Conservation (phyloP, 2,329 filamentous ascomycete genomes). For the Fusarium nelsonii region DNA sequence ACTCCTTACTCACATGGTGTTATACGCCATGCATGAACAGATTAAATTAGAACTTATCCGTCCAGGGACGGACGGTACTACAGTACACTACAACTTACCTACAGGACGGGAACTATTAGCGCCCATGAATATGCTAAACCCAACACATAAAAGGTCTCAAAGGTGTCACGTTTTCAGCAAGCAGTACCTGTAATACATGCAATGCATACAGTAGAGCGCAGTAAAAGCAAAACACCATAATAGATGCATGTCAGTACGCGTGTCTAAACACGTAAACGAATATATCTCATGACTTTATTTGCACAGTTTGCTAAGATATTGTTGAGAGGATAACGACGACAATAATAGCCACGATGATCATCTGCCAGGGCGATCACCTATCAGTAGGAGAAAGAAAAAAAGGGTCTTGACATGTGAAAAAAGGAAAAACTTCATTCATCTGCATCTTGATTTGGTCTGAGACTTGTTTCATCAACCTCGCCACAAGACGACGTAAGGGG, state of each 20-base stretch:
- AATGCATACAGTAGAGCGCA: background rate
- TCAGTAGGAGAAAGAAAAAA: background rate
- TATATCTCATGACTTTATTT: slow-evolving; percentile 19
- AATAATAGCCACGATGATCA: background rate
- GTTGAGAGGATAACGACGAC: no score
- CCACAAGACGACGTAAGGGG: slow-evolving; percentile 37
- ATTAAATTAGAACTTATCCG: slow-evolving; percentile 22
- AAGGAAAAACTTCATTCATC: slow-evolving; percentile 16
- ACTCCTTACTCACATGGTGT: background rate
- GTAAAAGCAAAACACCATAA: slow-evolving; percentile 7
- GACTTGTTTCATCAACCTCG: slow-evolving; percentile 36
- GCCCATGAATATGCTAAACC: slow-evolving; percentile 23
- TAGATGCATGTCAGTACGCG: slow-evolving; percentile 20
- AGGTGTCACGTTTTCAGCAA: slow-evolving; percentile 13
- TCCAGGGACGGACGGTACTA: background rate
- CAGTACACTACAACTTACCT: slow-evolving; percentile 3
- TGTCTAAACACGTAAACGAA: slow-evolving; percentile 27
- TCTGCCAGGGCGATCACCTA: slow-evolving; percentile 14
- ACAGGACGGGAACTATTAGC: slow-evolving; percentile 31
- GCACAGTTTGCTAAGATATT: background rate
- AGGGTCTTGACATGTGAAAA: slow-evolving; percentile 37
- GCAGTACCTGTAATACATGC: background rate
- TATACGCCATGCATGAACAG: slow-evolving; percentile 6
- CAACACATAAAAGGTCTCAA: slow-evolving; percentile 16
- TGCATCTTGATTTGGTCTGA: slow-evolving; percentile 33